Evolutionary conservation across 345 rosid species (phyloP).

Genomic region (Balakata baccata): DNA sequence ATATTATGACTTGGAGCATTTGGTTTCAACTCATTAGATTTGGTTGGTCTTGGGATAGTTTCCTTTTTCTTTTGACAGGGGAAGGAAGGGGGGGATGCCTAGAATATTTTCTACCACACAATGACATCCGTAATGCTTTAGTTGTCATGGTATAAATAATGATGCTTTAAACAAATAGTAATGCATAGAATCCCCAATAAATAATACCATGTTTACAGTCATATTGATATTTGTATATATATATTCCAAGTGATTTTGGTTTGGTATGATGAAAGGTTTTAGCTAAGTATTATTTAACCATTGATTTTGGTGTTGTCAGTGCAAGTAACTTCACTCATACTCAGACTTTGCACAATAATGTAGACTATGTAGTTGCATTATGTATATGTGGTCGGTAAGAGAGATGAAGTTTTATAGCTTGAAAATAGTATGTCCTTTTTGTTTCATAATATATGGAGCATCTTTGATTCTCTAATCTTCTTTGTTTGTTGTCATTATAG

Average conservation of each 20-base stretch:
- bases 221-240: neutral
- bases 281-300: neutral
- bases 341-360: neutral
- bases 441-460: neutral
- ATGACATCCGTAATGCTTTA: neutral
- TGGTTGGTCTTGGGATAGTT: too few species aligned
- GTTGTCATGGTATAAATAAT: neutral
- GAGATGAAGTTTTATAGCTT: neutral
- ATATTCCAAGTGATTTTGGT: neutral
- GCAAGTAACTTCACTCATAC: neutral
- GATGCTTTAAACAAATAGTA: neutral
- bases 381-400: too few species aligned
- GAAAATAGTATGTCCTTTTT: neutral
- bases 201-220: neutral
- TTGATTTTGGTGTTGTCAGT: neutral
- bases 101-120: neutral
- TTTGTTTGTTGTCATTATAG: constrained; percentile 40
- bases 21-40: too few species aligned
- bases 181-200: neutral
- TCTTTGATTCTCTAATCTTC: constrained; percentile 3
- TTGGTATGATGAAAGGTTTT: neutral
- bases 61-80: too few species aligned
- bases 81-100: neutral
- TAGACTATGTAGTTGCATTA: too few species aligned
- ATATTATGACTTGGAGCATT: too few species aligned